Evolutionary conservation across 164 flowering plant species (phyloP), one percentile per base, ranked within the genome.

Genomic region (Chimonanthus salicifolius): DNA sequence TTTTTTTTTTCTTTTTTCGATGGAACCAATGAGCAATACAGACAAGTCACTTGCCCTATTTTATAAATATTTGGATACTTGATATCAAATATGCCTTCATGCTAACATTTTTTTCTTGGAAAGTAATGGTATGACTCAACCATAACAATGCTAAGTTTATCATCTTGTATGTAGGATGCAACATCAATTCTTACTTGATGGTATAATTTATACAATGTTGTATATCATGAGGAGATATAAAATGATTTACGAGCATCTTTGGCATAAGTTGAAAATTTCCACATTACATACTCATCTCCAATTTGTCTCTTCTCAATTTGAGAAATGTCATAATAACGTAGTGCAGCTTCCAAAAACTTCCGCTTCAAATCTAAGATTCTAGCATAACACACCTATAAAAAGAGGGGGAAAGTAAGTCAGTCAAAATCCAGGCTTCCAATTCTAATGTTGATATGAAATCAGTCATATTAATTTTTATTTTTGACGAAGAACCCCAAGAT

Each of bases 311-410:
- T 85, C 83, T 93, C 97, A 79, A 93, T 95, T 71, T 93, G 99
- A 73, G 99, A 95, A 77, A 95, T 93, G 80, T 84, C 94, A 85
- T 95, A 95, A 79, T 95, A 95, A 18, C 97, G 97, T 5, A 95
- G 71, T n/a, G 99, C 99, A 73, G 99, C 99, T 88, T 95, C 98
- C 80, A 95, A 77, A 82, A 95, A 95, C 82, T 92, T 95, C 81
- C 99, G 85, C 80, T 95, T 95, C 65, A 95, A 76, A 85, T 95
- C 99, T 69, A 95, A 81, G 74, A 95, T 92, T 80, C 98, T 88
- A 64, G 99, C 98, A 83, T 93, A 90, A 76, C 99, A 95, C 68
- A 95, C 97, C 99, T 93, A 74, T 5, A 70, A 71, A 71, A 13
- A 73, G 47, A 69, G 3, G 33, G 33, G 33, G 49, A 20, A 44